Evolutionary conservation across 257 asterid species (phyloP), one percentile per base, ranked within the genome.

Genomic region (Misopates orontium): DNA sequence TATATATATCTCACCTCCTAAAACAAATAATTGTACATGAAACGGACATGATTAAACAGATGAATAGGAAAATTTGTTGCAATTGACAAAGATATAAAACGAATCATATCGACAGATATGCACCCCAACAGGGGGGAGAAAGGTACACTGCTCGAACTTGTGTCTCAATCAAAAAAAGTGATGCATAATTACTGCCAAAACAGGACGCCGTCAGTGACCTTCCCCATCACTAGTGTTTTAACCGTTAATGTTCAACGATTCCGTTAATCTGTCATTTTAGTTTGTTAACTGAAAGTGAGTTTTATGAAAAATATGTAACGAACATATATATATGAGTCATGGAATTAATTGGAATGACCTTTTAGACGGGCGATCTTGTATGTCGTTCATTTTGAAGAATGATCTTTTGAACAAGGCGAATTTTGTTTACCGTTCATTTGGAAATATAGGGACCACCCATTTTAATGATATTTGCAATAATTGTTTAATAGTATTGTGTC

Each of bases 91-190:
- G 64, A 75, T 79, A 64, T 64, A 66, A 49, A 55, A 24, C 17
- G 69, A 68, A 71, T 59, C 66, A 24, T 19, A n/a, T 20, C 24
- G 77, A 75, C 81, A 79, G 56, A 67, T 62, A 67, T 74, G 79
- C 71, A 62, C 64, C 84, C 75, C 73, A 59, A 71, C 50, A 45
- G 82, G 75, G 72, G 77, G 57, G 60, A 58, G 87, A 81, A 64
- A 70, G 76, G 49, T 83, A 80, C 87, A 53, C 50, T 48, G 60
- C 66, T 48, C 58, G 56, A 71, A 69, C 76, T 73, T 28, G 14
- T 56, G 89, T 81, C 84, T 57, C 70, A 71, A 52, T 81, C 84
- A 73, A 62, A 10, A 69, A 70, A 69, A 60, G 73, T 64, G 69
- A 69, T 42, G 51, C 47, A 28, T 69, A 72, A 66, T 72, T 75